These are phyloP conservation scores for Pascua sp. DNA, from an alignment of 1,284 basidiomycete species.

Conservation along the genomic window DNA sequence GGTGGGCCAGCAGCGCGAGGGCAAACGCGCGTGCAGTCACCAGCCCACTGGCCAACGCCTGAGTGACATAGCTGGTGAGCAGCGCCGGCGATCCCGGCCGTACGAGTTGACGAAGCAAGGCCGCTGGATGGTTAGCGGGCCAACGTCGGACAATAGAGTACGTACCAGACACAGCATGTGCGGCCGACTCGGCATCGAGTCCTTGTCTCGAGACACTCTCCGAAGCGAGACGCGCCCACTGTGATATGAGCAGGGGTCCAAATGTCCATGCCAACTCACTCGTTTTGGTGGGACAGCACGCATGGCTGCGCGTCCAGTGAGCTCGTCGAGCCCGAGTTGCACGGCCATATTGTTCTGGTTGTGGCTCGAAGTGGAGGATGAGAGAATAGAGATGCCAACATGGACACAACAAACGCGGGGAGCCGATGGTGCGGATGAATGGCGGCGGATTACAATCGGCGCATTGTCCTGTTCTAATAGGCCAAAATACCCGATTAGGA, in stretches of 20 bases:
- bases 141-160: not conserved
- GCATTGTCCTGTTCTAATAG: too few relatives aligned
- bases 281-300: constrained; percentile 16
- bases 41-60: constrained; percentile 17
- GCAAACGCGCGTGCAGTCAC: constrained; percentile 25
- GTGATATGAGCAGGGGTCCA: not conserved
- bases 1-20: constrained; percentile 26
- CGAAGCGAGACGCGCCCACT: constrained; percentile 14
- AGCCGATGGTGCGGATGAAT: too few relatives aligned
- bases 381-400: not conserved
- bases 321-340: constrained; percentile 13
- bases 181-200: constrained; percentile 3
- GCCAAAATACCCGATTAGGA: too few relatives aligned
- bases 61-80: constrained; percentile 31
- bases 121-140: constrained; percentile 18
- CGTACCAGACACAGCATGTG: constrained; percentile 15
- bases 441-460: too few relatives aligned
- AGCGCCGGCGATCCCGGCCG: constrained; percentile 27
- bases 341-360: constrained; percentile 6
- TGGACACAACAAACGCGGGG: not conserved
- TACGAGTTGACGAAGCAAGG: constrained; percentile 25
- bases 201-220: constrained; percentile 3
- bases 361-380: not conserved
- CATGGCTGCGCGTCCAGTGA: constrained; percentile 13
- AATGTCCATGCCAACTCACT: not conserved